Evolutionary conservation across 2,329 filamentous ascomycete species (phyloP).

Genomic region (Torrubiellomyces zombiae): DNA sequence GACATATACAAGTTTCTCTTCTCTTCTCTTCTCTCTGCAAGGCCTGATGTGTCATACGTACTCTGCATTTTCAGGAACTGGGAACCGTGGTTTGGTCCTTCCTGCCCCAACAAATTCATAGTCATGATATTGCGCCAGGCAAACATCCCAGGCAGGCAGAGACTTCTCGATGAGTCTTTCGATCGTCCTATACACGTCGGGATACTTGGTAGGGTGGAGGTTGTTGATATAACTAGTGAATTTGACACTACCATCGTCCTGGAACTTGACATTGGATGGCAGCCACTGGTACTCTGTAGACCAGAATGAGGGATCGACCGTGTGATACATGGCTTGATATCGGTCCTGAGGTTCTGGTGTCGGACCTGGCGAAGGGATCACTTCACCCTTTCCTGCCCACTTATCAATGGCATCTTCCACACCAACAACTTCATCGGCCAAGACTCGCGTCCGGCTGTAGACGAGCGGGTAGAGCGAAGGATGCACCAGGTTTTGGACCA

Average conservation of each 20-base stretch:
- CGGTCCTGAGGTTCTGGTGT: slow-evolving; percentile 1
- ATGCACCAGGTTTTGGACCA: slow-evolving; percentile 45
- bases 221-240: slow-evolving; percentile 38
- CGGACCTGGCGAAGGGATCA: too few relatives aligned
- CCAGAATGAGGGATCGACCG: too few relatives aligned
- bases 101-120: too few relatives aligned
- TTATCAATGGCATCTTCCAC: too few relatives aligned
- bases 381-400: too few relatives aligned
- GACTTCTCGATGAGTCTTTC: slow-evolving; percentile 23
- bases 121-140: too few relatives aligned
- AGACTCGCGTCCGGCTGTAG: slow-evolving; percentile 27
- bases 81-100: too few relatives aligned
- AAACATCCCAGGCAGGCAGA: slow-evolving; percentile 31
- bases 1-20: too few relatives aligned
- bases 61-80: too few relatives aligned
- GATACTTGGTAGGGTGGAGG: slow-evolving; percentile 25
- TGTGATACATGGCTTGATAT: too few relatives aligned
- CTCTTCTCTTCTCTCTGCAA: too few relatives aligned
- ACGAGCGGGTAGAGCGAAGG: slow-evolving; percentile 46
- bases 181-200: slow-evolving; percentile 21
- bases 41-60: too few relatives aligned
- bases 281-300: slow-evolving; percentile 25
- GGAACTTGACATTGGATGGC: slow-evolving; percentile 30
- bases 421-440: slow-evolving; percentile 14
- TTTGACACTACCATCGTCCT: slow-evolving; percentile 15